phyloP scores from a whole-genome alignment of 2,329 filamentous ascomycete genomes.

The Pseudonectria buxi region DNA sequence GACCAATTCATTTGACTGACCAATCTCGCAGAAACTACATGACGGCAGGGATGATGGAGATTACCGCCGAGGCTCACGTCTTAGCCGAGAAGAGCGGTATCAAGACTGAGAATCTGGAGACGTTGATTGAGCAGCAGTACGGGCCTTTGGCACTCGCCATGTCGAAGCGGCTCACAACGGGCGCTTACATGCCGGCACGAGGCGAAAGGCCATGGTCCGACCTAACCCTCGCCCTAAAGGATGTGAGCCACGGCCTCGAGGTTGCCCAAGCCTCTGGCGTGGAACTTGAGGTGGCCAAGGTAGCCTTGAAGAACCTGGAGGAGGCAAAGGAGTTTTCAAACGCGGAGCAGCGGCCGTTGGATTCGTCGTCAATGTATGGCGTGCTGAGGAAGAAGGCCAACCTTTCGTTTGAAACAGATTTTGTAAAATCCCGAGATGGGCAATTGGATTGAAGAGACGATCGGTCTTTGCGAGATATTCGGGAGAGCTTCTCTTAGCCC shows the following conservation, averaged over 20 bases:
- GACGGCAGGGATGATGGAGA: constrained; percentile 41
- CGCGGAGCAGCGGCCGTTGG: constrained; percentile 30
- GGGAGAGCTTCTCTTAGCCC: too few relatives aligned
- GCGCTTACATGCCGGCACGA: constrained; percentile 29
- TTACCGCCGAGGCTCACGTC: constrained; percentile 43
- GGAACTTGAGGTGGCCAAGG: constrained; percentile 34
- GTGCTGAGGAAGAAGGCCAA: constrained; percentile 36
- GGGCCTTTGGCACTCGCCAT: constrained; percentile 30
- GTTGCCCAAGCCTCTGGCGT: constrained; percentile 34
- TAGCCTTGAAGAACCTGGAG: constrained; percentile 35
- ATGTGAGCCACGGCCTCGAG: constrained; percentile 42
- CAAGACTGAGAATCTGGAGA: constrained; percentile 32
- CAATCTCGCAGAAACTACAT: constrained; percentile 35
- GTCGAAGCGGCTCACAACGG: constrained; percentile 31
- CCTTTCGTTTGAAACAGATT: constrained; percentile 36
- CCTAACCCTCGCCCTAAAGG: constrained; percentile 44
- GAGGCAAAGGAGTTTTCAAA: constrained; percentile 35
- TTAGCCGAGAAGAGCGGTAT: constrained; percentile 40
- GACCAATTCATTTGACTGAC: background rate
- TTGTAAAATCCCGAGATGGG: constrained; percentile 25
- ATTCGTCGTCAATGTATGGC: constrained; percentile 47
- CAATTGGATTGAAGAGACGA: too few relatives aligned
- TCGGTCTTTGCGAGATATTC: too few relatives aligned
- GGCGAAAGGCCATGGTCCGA: constrained; percentile 39
- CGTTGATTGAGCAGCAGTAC: constrained; percentile 35